Percentiles rank a stretch among this genome's conserved stretches.
phyloP scores from a whole-genome alignment of 2,329 filamentous ascomycete species.

The Orbilia blumenaviensis region DNA sequence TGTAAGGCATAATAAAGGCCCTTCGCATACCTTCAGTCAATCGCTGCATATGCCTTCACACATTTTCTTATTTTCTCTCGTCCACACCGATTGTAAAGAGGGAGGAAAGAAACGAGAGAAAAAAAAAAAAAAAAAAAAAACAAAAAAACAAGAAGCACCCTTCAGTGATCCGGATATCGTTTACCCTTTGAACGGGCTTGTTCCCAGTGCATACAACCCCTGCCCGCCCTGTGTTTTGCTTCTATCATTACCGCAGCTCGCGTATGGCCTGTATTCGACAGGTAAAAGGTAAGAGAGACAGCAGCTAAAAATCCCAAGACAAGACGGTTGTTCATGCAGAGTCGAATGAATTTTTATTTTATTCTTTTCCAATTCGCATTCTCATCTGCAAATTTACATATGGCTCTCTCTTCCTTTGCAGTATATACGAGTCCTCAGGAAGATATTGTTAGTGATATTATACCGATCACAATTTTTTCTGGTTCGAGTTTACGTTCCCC shows the following conservation, averaged over 20 bases:
- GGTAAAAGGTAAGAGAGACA: conserved; percentile 17
- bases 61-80: conserved; percentile 28
- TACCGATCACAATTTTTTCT: conserved; percentile 35
- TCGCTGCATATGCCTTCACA: background rate
- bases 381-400: background rate
- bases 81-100: background rate
- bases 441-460: background rate
- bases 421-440: conserved; percentile 9
- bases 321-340: conserved; percentile 18
- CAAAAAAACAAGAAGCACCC: background rate
- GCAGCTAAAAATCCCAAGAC: background rate
- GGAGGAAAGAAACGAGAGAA: background rate
- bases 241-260: conserved; percentile 40
- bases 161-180: conserved; percentile 20
- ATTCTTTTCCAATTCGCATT: background rate
- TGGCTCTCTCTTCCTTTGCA: conserved; percentile 22
- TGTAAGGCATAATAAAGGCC: conserved; percentile 45
- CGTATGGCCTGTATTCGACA: conserved; percentile 43
- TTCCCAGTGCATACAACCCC: conserved; percentile 18
- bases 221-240: conserved; percentile 3
- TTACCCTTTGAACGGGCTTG: conserved; percentile 23
- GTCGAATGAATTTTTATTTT: background rate
- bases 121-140: background rate
- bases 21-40: background rate
- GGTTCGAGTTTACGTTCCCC: background rate